Base-by-base conservation (phyloP, 768 basidiomycete species). In the Solioccasus polychromus region DNA sequence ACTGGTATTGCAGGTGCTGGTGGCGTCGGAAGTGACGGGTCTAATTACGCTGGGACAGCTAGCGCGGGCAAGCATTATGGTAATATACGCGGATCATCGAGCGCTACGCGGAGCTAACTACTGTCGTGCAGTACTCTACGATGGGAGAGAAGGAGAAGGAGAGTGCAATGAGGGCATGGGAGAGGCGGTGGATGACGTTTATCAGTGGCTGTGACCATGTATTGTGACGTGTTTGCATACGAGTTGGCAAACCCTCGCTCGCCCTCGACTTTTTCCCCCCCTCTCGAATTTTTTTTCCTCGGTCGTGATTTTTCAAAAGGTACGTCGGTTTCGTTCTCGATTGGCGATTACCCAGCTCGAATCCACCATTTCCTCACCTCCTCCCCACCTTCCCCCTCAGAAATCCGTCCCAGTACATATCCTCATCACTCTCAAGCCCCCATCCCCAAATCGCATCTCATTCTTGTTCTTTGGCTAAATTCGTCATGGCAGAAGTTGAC, bases 401-500 rank as follows among this genome's bases (percentile, higher is more conserved):
- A 80, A 75, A 72, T 63, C 59, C 61, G 59, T 53, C 67, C 64
- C 67, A 68, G 61, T 68, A 71, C 69, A 60, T 59, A 57, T 48
- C 57, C 60, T 58, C 67, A 57, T 70, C 71, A 70, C 70, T 67
- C 65, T 70, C 71, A 71, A 69, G 67, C 64, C 68, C 70, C 63
- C 69, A 70, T 68, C 68, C 66, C 62, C 57, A 65, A 67, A 62
- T 62, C 66, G 59, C 72, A 63, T 56, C 45, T 52, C 61, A 52
- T 60, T 55, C 52, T 57, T 65, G 62, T 68, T 67, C 58, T 64
- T 70, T 67, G 50, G 52, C 75, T 82, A 63, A 78, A 76, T 77
- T 76, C 76, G 79, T 76, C 68, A 88, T 88, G 86, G 82, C 84
- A 88, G 87, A 88, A 77, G 78, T 80, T 75, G 87, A 89, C 74